phyloP scores from a whole-genome alignment of 2,329 filamentous ascomycete species.

The Penicillium sp. region DNA sequence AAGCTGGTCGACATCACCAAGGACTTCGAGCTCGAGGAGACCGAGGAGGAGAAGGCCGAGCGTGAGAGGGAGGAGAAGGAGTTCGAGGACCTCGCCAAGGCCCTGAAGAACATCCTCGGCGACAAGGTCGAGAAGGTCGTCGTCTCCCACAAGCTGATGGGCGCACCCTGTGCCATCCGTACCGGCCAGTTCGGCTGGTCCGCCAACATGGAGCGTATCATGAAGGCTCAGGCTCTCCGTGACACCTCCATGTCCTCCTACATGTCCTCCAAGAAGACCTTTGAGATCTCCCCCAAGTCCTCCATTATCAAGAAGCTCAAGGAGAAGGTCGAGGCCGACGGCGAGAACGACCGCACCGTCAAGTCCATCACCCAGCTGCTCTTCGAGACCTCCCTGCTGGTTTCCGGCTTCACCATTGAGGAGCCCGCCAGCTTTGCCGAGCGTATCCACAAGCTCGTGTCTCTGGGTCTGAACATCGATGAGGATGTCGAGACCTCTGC shows the following conservation, averaged over 20 bases:
- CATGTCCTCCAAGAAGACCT: conserved; percentile 99
- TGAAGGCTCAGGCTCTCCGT: conserved; percentile 99
- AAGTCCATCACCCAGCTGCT: conserved; percentile 98
- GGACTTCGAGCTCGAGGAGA: conserved; percentile 99
- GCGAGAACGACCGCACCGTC: conserved; percentile 97
- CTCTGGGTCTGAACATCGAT: conserved; percentile 94
- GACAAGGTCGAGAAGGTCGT: conserved; percentile 99
- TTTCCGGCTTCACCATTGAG: conserved; percentile 99
- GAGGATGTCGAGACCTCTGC: conserved; percentile 74
- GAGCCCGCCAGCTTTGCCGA: conserved; percentile 97
- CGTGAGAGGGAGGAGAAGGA: conserved; percentile 98
- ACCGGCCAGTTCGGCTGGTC: conserved; percentile 99
- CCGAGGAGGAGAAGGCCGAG: conserved; percentile 95
- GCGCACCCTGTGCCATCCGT: conserved; percentile 94
- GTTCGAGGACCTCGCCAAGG: conserved; percentile 89
- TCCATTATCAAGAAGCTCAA: conserved; percentile 98
- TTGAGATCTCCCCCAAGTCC: conserved; percentile 99
- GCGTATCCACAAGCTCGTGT: conserved; percentile 99
- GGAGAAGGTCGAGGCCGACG: conserved; percentile 97
- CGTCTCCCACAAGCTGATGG: conserved; percentile 93
- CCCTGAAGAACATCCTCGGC: conserved; percentile 97
- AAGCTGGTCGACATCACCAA: conserved; percentile 99
- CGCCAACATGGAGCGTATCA: conserved; percentile 99
- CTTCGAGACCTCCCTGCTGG: conserved; percentile 96
- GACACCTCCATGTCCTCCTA: conserved; percentile 99